A percentile compares a stretch with the other conserved stretches of the same genome.
phyloP scores from a whole-genome alignment of 805 yeast genomes.

The Candida vartiovaarae region DNA sequence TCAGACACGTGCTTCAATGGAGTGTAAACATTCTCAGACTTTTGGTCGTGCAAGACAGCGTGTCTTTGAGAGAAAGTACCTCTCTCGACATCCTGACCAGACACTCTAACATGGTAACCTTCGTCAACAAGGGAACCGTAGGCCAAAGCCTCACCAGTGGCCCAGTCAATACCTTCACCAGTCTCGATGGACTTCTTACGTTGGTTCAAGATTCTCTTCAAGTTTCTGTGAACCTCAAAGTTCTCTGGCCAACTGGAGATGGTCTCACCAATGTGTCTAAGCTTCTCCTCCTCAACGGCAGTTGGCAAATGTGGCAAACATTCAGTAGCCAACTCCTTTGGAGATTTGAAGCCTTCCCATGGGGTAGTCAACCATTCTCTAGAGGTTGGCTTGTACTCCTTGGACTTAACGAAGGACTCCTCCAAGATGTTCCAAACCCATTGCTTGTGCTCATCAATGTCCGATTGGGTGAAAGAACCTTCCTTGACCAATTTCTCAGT shows the following conservation, averaged over 20 bases:
- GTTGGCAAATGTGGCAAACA: slow-evolving; percentile 95
- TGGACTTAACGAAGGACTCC: slow-evolving; percentile 80
- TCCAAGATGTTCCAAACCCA: slow-evolving; percentile 97
- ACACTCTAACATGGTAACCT: slow-evolving; percentile 93
- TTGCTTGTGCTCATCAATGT: slow-evolving; percentile 90
- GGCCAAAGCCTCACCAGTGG: slow-evolving; percentile 99
- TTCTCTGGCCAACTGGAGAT: slow-evolving; percentile 81
- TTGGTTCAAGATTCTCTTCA: slow-evolving; percentile 85
- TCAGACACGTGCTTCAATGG: slow-evolving; percentile 78
- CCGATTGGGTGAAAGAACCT: slow-evolving; percentile 84
- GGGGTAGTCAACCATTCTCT: slow-evolving; percentile 98
- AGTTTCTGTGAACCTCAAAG: slow-evolving; percentile 88
- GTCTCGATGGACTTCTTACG: slow-evolving; percentile 83
- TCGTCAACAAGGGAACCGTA: slow-evolving; percentile 87
- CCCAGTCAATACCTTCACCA: slow-evolving; percentile 97
- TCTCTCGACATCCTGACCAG: slow-evolving; percentile 99
- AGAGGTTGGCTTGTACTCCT: slow-evolving; percentile 83
- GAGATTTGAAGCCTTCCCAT: slow-evolving; percentile 98
- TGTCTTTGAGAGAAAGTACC: slow-evolving; percentile 99
- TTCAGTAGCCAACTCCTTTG: slow-evolving; percentile 93
- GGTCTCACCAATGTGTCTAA: slow-evolving; percentile 71
- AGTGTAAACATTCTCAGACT: slow-evolving; percentile 71
- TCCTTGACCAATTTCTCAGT: slow-evolving; percentile 72
- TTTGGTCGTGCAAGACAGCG: slow-evolving; percentile 95
- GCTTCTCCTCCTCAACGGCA: slow-evolving; percentile 62